Evolutionary conservation across 163 green algal genomes (phyloP), one percentile per base, ranked within the genome.

Genomic region (Prototheca cutis): DNA sequence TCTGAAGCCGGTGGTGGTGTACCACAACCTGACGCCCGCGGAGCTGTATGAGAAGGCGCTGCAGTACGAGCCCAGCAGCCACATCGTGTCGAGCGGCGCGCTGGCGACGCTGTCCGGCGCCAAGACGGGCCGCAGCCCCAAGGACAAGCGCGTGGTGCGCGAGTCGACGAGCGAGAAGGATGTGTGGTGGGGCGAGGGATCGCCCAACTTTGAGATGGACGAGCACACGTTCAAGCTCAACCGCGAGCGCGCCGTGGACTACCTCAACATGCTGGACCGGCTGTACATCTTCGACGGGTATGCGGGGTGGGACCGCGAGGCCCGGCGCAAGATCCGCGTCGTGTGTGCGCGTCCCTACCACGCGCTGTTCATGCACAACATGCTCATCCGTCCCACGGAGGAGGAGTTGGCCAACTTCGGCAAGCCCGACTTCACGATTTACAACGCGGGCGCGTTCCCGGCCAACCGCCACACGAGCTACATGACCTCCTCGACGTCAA

Each of bases 291-390:
- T 94, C 60, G 86, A 95, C 62, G 87, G 80, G 19, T 93, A 77
- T 63, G 87, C 81, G 27, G 87, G 87, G 53, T 92, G 84, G 86
- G 79, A 91, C 62, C 66, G 71, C 2, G 66, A 61, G 64, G 70
- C 66, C 4, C 72, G 75, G 7, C 65, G 76, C 45, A 82, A 87
- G 67, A 75, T 95, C 48, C 76, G 87, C 29, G 79, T 96, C 17
- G 77, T 96, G 47, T 89, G 81, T 62, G 75, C 77, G 24, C 73
- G 85, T 17, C 78, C 88, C 23, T 95, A 93, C 73, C 88, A 94
- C 70, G 86, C 86, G 15, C 77, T 96, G 13, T 96, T 96, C 79
- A 95, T 95, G 89, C 74, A 88, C 79, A 97, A 97, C 82, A 96
- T 97, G 89, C 83, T 96, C 62, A 96, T 98, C 63, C 63, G 90